Base-by-base conservation (phyloP, 2,329 filamentous ascomycete genomes). In the Alternaria conjuncta region DNA sequence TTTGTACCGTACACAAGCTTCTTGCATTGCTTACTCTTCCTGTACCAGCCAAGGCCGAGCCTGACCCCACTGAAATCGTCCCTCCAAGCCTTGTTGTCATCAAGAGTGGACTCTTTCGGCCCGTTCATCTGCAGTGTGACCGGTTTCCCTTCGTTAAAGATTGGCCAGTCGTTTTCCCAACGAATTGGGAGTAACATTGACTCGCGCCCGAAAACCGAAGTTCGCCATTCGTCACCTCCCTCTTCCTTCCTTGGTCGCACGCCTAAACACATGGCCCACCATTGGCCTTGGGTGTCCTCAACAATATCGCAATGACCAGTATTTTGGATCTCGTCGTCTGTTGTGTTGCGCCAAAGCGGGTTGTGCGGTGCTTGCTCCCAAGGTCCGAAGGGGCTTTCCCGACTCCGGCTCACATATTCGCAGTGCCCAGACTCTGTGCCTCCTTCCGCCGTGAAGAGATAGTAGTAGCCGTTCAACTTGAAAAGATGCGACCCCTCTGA, bases 401-500 rank as follows among this genome's bases (percentile, higher is more conserved):
- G 86, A 82, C 63, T 89, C 79, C 86, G 82, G 55, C 81, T 79
- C 3, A 91, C 83, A 26, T 88, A 90, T 28, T 75, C 79, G 51
- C 69, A 69, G 59, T 81, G 80, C 5, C 71, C 74, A 9, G 77
- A 68, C 18, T 75, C 77, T 0, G 79, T 81, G 1, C 79, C 80
- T 60, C 51, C 80, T 72, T 71, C 81, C 66, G 30, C 78, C 61
- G 60, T 66, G 58, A 63, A 71, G 10, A 73, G 25, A 45, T 80
- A 81, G 55, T 72, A 75, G 11, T 61, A 71, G 1, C 55, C 67
- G 21, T 65, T 64, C 20, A 57, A 57, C 30, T 68, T 69, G 47
- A 80, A 75, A 5, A 81, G 71, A 60, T 81, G 80, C 1, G 79
- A 78, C 0, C 80, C 80, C 57, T 73, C 70, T n/a, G 69, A 64